phyloP scores from a whole-genome alignment of 2,329 filamentous ascomycete species.

The Tolypocladium cylindrosporum region DNA sequence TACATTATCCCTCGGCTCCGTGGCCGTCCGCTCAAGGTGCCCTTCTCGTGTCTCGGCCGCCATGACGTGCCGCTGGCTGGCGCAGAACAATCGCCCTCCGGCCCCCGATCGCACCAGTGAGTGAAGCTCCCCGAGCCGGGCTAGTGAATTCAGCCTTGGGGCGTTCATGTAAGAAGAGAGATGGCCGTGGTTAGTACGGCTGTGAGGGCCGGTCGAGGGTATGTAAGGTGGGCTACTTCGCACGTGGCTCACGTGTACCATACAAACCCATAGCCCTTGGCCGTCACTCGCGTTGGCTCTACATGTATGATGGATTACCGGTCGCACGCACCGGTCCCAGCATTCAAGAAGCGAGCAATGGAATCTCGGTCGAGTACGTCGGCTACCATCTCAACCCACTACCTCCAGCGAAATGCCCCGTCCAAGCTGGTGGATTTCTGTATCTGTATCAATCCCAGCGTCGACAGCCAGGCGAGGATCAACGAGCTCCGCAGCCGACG shows the following conservation, averaged over 20 bases:
- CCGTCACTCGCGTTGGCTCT: background rate
- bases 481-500: too few species aligned
- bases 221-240: background rate
- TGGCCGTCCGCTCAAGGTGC: conserved; percentile 64
- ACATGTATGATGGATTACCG: background rate
- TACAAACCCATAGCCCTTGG: background rate
- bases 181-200: background rate
- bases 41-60: background rate
- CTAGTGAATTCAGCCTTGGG: background rate
- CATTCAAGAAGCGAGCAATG: too few species aligned
- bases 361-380: too few species aligned
- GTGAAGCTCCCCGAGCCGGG: background rate
- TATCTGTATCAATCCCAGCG: too few species aligned
- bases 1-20: conserved; percentile 57
- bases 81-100: background rate
- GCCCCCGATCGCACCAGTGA: background rate
- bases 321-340: too few species aligned
- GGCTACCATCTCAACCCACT: too few species aligned
- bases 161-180: background rate
- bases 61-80: background rate
- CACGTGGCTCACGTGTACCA: background rate
- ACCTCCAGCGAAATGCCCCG: too few species aligned
- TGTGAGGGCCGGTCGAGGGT: background rate
- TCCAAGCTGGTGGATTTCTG: too few species aligned
- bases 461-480: too few species aligned